Base-by-base conservation (phyloP, 345 rosid species). In the Lenwebbia sp. region DNA sequence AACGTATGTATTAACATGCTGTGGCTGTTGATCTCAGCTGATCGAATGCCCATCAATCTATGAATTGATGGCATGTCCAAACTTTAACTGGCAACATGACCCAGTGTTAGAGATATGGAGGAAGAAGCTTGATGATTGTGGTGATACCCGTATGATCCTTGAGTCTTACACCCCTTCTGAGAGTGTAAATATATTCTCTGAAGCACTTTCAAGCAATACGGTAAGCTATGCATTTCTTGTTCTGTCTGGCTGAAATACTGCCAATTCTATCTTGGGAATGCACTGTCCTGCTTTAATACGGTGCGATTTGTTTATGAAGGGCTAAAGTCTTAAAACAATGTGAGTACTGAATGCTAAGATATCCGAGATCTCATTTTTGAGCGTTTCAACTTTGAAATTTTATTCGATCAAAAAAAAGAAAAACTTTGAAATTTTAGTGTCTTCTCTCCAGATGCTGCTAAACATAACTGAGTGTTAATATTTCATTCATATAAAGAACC, bases 31-130 rank as follows among this genome's bases (percentile, higher is more conserved):
- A 49, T 89, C 88, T 91, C 96, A 96, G 96, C 94, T 96, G 88
- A 96, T 96, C 53, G 98, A 96, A 88, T 96, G 98, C 87, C 98
- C 98, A 65, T 96, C 98, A 1, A 88, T 96, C 87, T 96, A 96
- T 60, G 98, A 96, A 91, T 86, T 96, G 90, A 95, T 95, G 96
- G 90, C 96, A 82, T 92, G 96, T 83, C 96, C 95, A 25, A 83
- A 91, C 89, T 96, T 95, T 88, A 86, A 85, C 5, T 96, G 98
- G 98, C 89, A 94, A 87, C 91, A 90, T 84, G 82, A 83, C 86
- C 96, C 98, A 7, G 90, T 91, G 86, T 85, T 96, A 76, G 98
- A 96, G 89, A 87, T 95, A 55, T 95, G 98, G 98, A 93, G 92
- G 91, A 92, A 91, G 85, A 94, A 87, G 89, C 87, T 92, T 88